Evolutionary conservation across 352 stramenopile species (phyloP).

Genomic region (Pythium aquatile): DNA sequence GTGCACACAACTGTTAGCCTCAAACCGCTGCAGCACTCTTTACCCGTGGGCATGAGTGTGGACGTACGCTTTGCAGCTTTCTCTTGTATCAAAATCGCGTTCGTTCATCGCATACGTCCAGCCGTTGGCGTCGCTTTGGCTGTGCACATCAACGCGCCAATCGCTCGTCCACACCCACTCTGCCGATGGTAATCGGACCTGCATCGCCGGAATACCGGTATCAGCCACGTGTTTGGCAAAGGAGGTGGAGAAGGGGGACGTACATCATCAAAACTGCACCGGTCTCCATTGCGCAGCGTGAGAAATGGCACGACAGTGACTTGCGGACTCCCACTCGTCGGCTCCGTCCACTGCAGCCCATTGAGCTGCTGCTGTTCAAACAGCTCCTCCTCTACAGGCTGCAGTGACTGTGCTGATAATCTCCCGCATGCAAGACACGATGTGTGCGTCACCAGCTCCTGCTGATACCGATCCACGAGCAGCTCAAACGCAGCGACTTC

Average conservation of each 20-base stretch:
- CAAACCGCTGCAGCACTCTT: neutral
- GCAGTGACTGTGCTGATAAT: neutral
- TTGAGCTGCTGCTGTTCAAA: slow-evolving; percentile 58
- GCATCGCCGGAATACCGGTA: neutral
- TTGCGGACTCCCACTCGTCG: slow-evolving; percentile 5
- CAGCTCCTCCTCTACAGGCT: slow-evolving; percentile 43
- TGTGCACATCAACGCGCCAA: slow-evolving; percentile 45
- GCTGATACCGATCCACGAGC: slow-evolving; percentile 62
- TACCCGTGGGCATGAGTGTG: neutral
- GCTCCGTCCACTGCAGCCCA: slow-evolving; percentile 23
- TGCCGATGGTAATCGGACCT: slow-evolving; percentile 47
- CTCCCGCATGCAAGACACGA: slow-evolving; percentile 8
- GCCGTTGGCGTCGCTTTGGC: slow-evolving; percentile 48
- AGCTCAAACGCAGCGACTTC: slow-evolving; percentile 57
- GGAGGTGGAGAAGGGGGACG: neutral
- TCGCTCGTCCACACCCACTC: slow-evolving; percentile 67
- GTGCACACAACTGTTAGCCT: neutral
- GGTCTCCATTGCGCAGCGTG: slow-evolving; percentile 32
- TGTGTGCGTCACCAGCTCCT: slow-evolving; percentile 31
- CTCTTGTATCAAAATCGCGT: slow-evolving; percentile 21
- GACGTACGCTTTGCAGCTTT: slow-evolving; percentile 14
- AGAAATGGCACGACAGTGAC: slow-evolving; percentile 27
- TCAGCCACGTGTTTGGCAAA: neutral
- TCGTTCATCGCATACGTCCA: slow-evolving; percentile 53
- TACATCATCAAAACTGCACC: slow-evolving; percentile 44